These are phyloP conservation scores for Cutaneotrichosporon cyanovorans DNA, from an alignment of 1,284 basidiomycete species.

Conservation along the genomic window DNA sequence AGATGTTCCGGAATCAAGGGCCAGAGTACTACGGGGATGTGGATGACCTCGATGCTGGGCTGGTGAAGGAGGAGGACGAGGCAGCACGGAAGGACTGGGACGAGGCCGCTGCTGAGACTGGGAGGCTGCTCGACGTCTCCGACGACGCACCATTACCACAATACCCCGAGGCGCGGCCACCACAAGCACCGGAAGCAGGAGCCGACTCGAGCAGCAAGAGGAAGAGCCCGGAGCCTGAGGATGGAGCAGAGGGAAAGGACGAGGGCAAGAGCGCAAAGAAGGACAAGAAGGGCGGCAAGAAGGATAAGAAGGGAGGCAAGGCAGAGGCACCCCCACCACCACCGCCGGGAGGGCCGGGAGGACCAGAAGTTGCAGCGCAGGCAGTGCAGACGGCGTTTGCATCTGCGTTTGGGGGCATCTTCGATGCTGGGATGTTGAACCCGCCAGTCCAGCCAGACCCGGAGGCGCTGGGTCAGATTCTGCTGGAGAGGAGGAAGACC, in stretches of 20 bases:
- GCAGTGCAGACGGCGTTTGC: conserved; percentile 20
- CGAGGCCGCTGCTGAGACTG: conserved; percentile 45
- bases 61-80: conserved; percentile 64
- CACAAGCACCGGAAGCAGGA: neutral
- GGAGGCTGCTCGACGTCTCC: conserved; percentile 15
- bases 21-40: conserved; percentile 86
- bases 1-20: conserved; percentile 80
- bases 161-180: conserved; percentile 8
- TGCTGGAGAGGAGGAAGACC: conserved; percentile 72
- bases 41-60: conserved; percentile 67
- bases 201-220: conserved; percentile 7
- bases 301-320: conserved; percentile 54
- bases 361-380: conserved; percentile 5
- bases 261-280: neutral
- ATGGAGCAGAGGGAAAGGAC: conserved; percentile 3
- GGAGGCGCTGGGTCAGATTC: conserved; percentile 68
- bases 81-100: conserved; percentile 73
- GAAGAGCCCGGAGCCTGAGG: conserved; percentile 10
- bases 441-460: conserved; percentile 66
- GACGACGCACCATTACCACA: conserved; percentile 3
- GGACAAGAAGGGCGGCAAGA: conserved; percentile 31
- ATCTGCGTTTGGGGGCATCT: conserved; percentile 59
- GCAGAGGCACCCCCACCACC: conserved; percentile 15
- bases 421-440: conserved; percentile 62
- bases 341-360: conserved; percentile 11